Percentiles rank a stretch among this genome's conserved stretches.
phyloP scores from a whole-genome alignment of 2,329 filamentous ascomycete species.

The Colletotrichum orchidophilum region DNA sequence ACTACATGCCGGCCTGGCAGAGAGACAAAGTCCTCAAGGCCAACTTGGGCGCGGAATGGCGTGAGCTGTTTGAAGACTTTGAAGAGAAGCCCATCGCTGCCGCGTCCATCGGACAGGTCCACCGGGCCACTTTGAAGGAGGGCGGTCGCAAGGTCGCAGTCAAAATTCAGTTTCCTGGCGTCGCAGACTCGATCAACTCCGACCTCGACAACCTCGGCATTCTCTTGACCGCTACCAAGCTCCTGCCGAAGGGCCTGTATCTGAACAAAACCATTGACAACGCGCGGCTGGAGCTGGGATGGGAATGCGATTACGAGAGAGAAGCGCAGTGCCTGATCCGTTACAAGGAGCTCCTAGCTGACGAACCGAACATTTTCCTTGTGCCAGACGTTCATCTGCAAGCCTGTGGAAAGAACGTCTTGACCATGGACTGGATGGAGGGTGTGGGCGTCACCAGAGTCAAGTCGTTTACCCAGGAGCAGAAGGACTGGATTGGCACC shows the following conservation, averaged over 20 bases:
- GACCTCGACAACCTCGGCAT: slow-evolving; percentile 94
- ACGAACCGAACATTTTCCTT: slow-evolving; percentile 77
- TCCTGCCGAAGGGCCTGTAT: slow-evolving; percentile 91
- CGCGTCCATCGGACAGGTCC: slow-evolving; percentile 96
- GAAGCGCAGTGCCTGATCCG: slow-evolving; percentile 84
- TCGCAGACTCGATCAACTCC: slow-evolving; percentile 94
- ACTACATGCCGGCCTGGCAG: slow-evolving; percentile 97
- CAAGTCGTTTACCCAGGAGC: slow-evolving; percentile 77
- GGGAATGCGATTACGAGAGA: slow-evolving; percentile 95
- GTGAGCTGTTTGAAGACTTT: slow-evolving; percentile 83
- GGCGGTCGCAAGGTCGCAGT: slow-evolving; percentile 84
- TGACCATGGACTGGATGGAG: slow-evolving; percentile 93
- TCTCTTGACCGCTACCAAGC: slow-evolving; percentile 86
- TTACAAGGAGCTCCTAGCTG: slow-evolving; percentile 80
- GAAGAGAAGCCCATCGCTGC: slow-evolving; percentile 93
- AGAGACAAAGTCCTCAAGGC: slow-evolving; percentile 82
- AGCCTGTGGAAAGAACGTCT: slow-evolving; percentile 84
- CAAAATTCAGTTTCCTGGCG: slow-evolving; percentile 97
- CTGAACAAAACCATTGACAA: slow-evolving; percentile 98
- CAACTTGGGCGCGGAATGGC: slow-evolving; percentile 87
- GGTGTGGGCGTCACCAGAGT: slow-evolving; percentile 88
- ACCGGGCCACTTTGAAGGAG: slow-evolving; percentile 81
- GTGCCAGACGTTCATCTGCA: slow-evolving; percentile 82
- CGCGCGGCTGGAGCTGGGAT: slow-evolving; percentile 87
- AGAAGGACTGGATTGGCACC: slow-evolving; percentile 95